Base-by-base conservation (phyloP, 2,329 filamentous ascomycete species). In the Penicillium sclerotigenum region DNA sequence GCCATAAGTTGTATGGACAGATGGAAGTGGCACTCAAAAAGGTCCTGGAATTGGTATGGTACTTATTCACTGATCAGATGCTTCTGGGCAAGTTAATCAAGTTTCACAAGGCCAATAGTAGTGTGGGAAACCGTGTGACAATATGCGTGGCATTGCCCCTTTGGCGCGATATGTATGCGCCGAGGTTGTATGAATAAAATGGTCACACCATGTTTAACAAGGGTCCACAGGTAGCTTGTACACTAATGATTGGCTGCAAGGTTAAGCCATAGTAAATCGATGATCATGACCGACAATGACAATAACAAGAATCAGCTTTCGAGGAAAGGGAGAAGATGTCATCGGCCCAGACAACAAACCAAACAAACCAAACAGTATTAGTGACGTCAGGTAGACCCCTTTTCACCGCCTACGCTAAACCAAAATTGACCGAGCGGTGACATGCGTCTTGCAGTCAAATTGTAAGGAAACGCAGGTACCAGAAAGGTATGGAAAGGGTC, bases 191-290 rank as follows among this genome's bases (percentile, higher is more conserved):
- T 80, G 76, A 26, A 47, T 24, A 20, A 34, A 79, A 75, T 1
- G 76, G 77, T 22, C 76, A 79, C 68, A 79, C 77, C 5, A 73
- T 79, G 58, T 79, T 80, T 67, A 74, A 76, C n/a, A 80, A 80
- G 57, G 77, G 77, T 26, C 16, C 40, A 42, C 24, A 24, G 16
- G 40, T 11, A 77, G 76, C 10, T 79, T 34, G 18, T 31, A 79
- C 57, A 79, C 76, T 2, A 78, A 31, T 38, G 4, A 20, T 40
- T 29, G 42, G 18, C 6, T 45, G 16, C 1, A 34, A 16, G 5
- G 7, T 22, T 31, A 11, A 22, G 26, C 26, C 11, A n/a, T 34
- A 20, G 4, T 16, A 4, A 31, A 24, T 22, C 16, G 18, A 41
- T 18, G 26, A 43, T 28, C 18, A 18, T n/a, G 10, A 51, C 18